Conservation (phyloP, 257 asterid species). For the Nicotiana otophora region DNA sequence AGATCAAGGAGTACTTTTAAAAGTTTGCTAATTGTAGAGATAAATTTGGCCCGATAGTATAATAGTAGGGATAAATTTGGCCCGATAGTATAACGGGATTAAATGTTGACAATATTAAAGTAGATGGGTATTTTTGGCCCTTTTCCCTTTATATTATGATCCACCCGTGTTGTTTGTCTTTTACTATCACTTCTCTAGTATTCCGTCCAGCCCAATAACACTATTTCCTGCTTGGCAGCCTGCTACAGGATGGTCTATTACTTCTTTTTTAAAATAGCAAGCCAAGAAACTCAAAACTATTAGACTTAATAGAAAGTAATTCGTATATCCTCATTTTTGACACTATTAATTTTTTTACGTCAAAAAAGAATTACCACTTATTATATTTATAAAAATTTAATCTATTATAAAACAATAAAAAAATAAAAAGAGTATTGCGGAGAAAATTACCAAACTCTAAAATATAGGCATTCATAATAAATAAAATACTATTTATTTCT, state of each 20-base stretch:
- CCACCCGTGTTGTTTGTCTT: not conserved
- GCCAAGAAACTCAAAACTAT: not conserved
- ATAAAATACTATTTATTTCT: not conserved
- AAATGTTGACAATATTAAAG: too few species aligned
- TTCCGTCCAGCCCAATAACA: not conserved
- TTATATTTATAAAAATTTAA: not conserved
- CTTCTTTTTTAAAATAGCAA: not conserved
- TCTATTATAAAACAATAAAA: too few species aligned
- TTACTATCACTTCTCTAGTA: not conserved
- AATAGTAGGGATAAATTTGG: too few species aligned
- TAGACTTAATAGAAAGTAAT: not conserved
- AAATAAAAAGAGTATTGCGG: too few species aligned
- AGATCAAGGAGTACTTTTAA: too few species aligned
- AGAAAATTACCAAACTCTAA: too few species aligned
- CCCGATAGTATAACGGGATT: too few species aligned
- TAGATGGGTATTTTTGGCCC: too few species aligned
- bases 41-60: too few species aligned
- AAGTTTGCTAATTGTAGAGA: too few species aligned
- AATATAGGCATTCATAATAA: too few species aligned
- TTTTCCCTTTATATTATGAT: not conserved
- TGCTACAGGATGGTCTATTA: not conserved
- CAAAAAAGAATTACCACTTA: not conserved
- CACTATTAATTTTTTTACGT: not conserved
- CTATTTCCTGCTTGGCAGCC: not conserved
- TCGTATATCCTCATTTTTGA: not conserved